Evolutionary conservation across 495 filamentous ascomycete genomes (phyloP), one percentile per base, ranked within the genome.

Genomic region (Neurospora tetraspora): DNA sequence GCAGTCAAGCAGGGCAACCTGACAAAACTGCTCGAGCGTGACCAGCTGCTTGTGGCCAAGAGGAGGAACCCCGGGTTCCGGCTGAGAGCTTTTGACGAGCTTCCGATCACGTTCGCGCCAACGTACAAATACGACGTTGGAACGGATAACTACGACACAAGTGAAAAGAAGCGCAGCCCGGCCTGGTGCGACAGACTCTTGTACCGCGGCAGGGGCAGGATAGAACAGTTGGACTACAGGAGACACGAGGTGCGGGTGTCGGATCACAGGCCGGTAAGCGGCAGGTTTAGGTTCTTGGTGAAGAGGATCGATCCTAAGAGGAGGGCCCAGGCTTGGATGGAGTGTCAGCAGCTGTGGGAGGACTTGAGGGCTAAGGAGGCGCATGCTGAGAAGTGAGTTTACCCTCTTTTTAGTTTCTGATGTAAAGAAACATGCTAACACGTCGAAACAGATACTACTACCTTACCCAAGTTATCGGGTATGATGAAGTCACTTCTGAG

Each of bases 81-180:
- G 31, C 87, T 98, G 3, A 89, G 94, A 23, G 90, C 92, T 5
- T 98, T 99, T 77, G 89, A 89, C 20, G 96, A 99, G 81, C 84
- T 88, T 14, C 90, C 90, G 0, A 98, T 99, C 77, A 91, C 89
- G 0, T 99, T 99, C 78, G 90, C 92, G 18, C 96, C 96, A 9
- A 99, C 96, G 3, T 99, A 99, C 83, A 99, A 99, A 80, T 99
- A 98, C 80, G 96, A 99, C 77, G 93, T 98, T 2, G 94, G 94
- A 14, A 96, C 93, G 10, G 94, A 98, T 79, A 90, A 89, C 36
- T 99, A 99, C 79, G 96, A 99, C 78, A 90, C 91, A 3, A 94
- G 91, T 73, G 96, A 99, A 78, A 99, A 99, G 86, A 92, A 94
- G 79, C 89, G 96, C 5, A 89, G 93, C n/a, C 96, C 96, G 1